A percentile compares a stretch with the other conserved stretches of the same genome.
phyloP scores from a whole-genome alignment of 305 asterid genomes.

The Petunia hybrid region DNA sequence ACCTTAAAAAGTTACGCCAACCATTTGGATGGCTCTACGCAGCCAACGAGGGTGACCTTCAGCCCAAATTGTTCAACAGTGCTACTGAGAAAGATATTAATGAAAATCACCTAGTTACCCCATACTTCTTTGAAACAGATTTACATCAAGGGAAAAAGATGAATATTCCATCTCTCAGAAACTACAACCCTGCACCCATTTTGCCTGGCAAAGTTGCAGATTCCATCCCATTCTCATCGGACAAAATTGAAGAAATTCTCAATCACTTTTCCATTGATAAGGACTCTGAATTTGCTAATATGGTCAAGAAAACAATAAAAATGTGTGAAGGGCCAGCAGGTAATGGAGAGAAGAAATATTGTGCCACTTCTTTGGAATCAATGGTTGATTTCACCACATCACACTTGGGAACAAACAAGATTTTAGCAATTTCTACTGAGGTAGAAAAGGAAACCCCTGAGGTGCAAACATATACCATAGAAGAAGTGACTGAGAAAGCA shows the following conservation, averaged over 20 bases:
- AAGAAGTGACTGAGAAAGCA: background rate
- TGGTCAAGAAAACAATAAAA: constrained; percentile 32
- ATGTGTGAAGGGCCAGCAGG: constrained; percentile 31
- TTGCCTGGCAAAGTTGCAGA: constrained; percentile 16
- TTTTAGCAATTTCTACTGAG: constrained; percentile 40
- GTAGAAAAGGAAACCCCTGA: background rate
- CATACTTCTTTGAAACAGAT: constrained; percentile 29
- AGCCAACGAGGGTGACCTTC: too few relatives aligned
- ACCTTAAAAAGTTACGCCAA: too few relatives aligned
- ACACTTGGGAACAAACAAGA: constrained; percentile 25
- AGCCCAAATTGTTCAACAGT: too few relatives aligned
- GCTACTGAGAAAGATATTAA: too few relatives aligned
- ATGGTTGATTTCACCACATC: constrained; percentile 35
- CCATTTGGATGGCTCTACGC: too few relatives aligned
- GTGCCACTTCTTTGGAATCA: constrained; percentile 33
- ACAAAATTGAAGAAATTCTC: constrained; percentile 15
- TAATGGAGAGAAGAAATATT: constrained; percentile 30
- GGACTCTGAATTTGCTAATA: constrained; percentile 20
- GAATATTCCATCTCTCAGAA: constrained; percentile 27
- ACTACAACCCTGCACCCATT: background rate
- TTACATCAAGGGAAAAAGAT: constrained; percentile 1
- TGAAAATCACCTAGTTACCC: background rate
- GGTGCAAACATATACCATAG: background rate
- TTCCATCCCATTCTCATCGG: constrained; percentile 22
- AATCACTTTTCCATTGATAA: constrained; percentile 23